Percentiles rank a stretch among this genome's conserved stretches.
Conservation (phyloP, 345 rosid genomes). For the Alliaria petiolata region DNA sequence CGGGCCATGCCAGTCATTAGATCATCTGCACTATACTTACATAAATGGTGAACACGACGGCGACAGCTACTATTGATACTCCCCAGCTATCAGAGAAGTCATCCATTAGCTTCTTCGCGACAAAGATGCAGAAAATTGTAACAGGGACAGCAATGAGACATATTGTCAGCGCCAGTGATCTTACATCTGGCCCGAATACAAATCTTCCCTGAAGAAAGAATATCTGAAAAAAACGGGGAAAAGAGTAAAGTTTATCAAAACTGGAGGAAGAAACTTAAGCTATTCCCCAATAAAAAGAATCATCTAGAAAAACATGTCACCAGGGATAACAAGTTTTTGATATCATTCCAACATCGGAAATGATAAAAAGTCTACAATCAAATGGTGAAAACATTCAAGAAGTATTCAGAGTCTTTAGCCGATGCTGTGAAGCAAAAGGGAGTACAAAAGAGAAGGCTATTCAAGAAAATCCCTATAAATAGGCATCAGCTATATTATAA, state of each 20-base stretch:
- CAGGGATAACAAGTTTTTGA: background rate
- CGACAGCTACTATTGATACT: slow-evolving; percentile 56
- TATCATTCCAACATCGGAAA: background rate
- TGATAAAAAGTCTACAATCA: background rate
- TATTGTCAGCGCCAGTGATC: slow-evolving; percentile 78
- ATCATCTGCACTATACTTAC: slow-evolving; percentile 39
- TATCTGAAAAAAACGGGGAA: slow-evolving; percentile 49
- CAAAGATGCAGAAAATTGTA: slow-evolving; percentile 74
- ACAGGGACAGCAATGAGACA: slow-evolving; percentile 82
- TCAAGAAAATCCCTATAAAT: background rate
- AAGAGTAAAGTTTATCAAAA: background rate
- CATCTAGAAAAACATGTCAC: background rate
- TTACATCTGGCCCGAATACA: slow-evolving; percentile 97
- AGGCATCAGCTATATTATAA: slow-evolving; percentile 10
- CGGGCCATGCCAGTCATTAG: background rate
- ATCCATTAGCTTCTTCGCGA: slow-evolving; percentile 76
- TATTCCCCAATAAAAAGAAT: background rate
- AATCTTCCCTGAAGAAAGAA: slow-evolving; percentile 87
- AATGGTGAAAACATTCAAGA: background rate
- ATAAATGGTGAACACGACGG: slow-evolving; percentile 59
- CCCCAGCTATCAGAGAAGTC: slow-evolving; percentile 77
- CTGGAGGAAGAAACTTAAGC: background rate
- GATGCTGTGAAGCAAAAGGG: background rate
- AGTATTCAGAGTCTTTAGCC: background rate
- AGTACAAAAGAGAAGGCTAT: background rate